Conservation (phyloP, 202 grass and related monocot genomes). For the Digitaria exilis region DNA sequence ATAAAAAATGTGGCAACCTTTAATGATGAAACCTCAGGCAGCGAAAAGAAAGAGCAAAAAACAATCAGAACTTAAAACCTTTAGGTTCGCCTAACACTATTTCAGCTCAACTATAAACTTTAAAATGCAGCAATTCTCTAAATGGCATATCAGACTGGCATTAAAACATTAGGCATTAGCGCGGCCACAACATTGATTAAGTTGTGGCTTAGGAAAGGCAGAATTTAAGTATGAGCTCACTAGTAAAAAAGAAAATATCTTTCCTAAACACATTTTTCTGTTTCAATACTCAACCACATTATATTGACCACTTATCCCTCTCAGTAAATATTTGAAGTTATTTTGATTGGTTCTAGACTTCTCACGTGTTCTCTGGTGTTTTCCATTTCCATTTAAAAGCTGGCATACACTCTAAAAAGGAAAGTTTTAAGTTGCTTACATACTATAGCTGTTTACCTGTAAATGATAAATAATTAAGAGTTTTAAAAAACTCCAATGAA, state of each 20-base stretch:
- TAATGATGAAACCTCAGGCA: slow-evolving; percentile 1
- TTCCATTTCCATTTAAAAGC: not conserved
- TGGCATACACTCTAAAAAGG: not conserved
- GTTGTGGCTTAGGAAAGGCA: not conserved
- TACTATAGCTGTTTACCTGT: not conserved
- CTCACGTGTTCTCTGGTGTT: not conserved
- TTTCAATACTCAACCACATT: slow-evolving; percentile 17
- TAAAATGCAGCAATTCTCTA: not conserved
- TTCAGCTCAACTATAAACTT: not conserved
- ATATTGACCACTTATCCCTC: not conserved
- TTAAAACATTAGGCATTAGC: not conserved
- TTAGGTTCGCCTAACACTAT: not conserved
- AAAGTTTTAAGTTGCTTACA: not conserved
- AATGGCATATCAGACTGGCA: not conserved
- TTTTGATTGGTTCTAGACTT: slow-evolving; percentile 8
- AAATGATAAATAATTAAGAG: slow-evolving; percentile 10
- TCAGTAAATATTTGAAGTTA: not conserved
- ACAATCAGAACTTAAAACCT: slow-evolving; percentile 24
- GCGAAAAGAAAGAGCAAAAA: slow-evolving; percentile 3
- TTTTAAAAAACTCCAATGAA: slow-evolving; percentile 15
- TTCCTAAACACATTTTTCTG: not conserved
- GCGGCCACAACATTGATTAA: not conserved
- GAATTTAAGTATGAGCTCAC: not conserved
- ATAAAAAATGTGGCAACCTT: slow-evolving; percentile 26
- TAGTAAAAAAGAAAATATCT: not conserved